Evolutionary conservation across 768 basidiomycete genomes (phyloP).

Genomic region (Galerina sulciceps): DNA sequence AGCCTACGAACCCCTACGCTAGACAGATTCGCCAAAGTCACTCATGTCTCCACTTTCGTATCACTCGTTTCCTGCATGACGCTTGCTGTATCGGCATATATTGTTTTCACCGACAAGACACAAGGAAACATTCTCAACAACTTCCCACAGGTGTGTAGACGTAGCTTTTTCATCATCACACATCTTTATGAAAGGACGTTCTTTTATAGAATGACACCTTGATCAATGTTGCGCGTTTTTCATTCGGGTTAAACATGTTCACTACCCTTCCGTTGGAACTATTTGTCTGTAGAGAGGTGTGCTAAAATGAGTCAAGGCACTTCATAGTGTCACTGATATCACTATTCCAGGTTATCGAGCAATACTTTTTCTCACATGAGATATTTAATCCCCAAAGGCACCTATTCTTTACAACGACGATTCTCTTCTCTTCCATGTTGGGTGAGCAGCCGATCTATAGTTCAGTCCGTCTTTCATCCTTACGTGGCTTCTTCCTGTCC

Average conservation of each 20-base stretch:
- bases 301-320: background rate
- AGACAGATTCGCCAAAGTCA: slow-evolving; percentile 91
- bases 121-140: slow-evolving; percentile 98
- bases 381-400: slow-evolving; percentile 83
- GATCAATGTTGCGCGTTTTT: slow-evolving; percentile 94
- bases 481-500: slow-evolving; percentile 14
- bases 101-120: slow-evolving; percentile 89
- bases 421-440: slow-evolving; percentile 81
- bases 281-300: slow-evolving; percentile 95
- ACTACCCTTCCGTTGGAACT: slow-evolving; percentile 95
- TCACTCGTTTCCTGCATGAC: slow-evolving; percentile 85
- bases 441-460: slow-evolving; percentile 46
- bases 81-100: slow-evolving; percentile 84
- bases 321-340: background rate
- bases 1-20: slow-evolving; percentile 91
- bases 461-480: background rate
- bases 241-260: slow-evolving; percentile 97
- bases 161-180: background rate
- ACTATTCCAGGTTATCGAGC: slow-evolving; percentile 74
- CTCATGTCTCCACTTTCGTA: slow-evolving; percentile 86
- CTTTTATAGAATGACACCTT: slow-evolving; percentile 69
- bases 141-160: slow-evolving; percentile 65
- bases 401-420: slow-evolving; percentile 86
- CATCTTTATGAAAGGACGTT: slow-evolving; percentile 1
- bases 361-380: slow-evolving; percentile 93